Evolutionary conservation across 129 eudicot species (phyloP).

Genomic region (Flaveria trinervia): DNA sequence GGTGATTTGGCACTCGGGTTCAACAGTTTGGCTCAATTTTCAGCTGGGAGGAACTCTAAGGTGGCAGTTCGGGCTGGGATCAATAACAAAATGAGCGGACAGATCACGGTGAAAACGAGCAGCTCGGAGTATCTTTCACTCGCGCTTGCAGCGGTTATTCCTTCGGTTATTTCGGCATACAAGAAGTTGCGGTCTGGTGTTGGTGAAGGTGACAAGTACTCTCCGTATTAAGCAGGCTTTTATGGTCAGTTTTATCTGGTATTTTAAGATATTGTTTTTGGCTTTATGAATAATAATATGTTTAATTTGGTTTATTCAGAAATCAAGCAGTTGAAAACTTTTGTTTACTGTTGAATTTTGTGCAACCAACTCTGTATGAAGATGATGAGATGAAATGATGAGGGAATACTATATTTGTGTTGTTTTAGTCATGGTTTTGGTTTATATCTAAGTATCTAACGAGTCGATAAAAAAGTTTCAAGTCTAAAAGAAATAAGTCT

Average conservation of each 20-base stretch:
- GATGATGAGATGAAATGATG: conserved; percentile 34
- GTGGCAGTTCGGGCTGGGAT: conserved; percentile 81
- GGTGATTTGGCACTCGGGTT: conserved; percentile 78
- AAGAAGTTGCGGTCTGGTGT: conserved; percentile 54
- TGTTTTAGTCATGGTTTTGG: background rate
- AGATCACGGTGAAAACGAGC: conserved; percentile 86
- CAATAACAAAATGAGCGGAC: conserved; percentile 81
- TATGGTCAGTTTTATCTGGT: background rate
- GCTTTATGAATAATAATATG: conserved; percentile 28
- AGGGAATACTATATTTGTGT: conserved; percentile 34
- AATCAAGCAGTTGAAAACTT: conserved; percentile 23
- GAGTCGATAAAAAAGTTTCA: too few species aligned
- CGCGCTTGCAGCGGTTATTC: conserved; percentile 74
- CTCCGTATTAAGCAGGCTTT: conserved; percentile 51
- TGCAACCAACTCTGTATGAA: conserved; percentile 25
- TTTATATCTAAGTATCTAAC: too few species aligned
- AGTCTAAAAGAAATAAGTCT: too few species aligned
- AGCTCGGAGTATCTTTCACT: conserved; percentile 87
- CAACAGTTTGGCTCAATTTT: conserved; percentile 68
- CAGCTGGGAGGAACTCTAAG: conserved; percentile 74
- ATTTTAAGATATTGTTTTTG: conserved; percentile 19
- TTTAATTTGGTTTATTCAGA: conserved; percentile 21
- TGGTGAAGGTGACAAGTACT: conserved; percentile 55
- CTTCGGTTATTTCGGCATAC: conserved; percentile 63
- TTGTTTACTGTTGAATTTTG: conserved; percentile 33